phyloP scores from a whole-genome alignment of 202 grass and related monocot species.

The Hordeum pubiflorum region DNA sequence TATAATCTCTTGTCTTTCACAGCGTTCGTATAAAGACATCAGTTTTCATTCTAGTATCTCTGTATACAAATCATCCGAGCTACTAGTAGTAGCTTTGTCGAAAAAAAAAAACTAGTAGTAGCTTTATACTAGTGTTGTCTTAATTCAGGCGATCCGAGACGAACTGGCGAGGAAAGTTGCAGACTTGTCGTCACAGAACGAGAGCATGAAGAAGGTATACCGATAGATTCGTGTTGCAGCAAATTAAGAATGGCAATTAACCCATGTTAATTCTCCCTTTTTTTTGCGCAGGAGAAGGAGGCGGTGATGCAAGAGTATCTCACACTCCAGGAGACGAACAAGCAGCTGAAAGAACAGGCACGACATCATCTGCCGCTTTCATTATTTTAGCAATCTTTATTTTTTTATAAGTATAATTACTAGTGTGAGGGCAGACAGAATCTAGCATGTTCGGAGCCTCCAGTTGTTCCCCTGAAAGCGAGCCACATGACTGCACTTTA shows the following conservation, averaged over 20 bases:
- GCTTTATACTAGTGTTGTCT: not conserved
- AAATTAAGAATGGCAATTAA: not conserved
- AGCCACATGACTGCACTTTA: constrained; percentile 21
- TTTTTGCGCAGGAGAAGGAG: constrained; percentile 53
- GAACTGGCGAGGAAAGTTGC: constrained; percentile 56
- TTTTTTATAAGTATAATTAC: not conserved
- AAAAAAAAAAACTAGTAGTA: too few species aligned
- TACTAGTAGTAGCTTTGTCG: not conserved
- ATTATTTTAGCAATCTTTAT: constrained; percentile 9
- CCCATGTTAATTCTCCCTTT: not conserved
- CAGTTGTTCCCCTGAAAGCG: constrained; percentile 3
- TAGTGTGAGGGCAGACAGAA: not conserved
- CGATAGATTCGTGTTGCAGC: not conserved
- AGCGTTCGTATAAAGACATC: not conserved
- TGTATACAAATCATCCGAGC: not conserved
- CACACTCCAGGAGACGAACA: constrained; percentile 56
- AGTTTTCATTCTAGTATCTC: not conserved
- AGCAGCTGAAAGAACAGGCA: constrained; percentile 53
- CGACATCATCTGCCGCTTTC: constrained; percentile 12
- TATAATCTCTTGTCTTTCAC: not conserved
- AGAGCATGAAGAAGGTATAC: constrained; percentile 58
- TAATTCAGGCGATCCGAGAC: constrained; percentile 42
- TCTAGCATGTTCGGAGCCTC: constrained; percentile 19
- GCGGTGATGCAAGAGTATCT: constrained; percentile 46
- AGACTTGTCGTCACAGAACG: constrained; percentile 50